Conservation (phyloP, 371 early-diverging fungal species). For the Rhizopus microsporus region DNA sequence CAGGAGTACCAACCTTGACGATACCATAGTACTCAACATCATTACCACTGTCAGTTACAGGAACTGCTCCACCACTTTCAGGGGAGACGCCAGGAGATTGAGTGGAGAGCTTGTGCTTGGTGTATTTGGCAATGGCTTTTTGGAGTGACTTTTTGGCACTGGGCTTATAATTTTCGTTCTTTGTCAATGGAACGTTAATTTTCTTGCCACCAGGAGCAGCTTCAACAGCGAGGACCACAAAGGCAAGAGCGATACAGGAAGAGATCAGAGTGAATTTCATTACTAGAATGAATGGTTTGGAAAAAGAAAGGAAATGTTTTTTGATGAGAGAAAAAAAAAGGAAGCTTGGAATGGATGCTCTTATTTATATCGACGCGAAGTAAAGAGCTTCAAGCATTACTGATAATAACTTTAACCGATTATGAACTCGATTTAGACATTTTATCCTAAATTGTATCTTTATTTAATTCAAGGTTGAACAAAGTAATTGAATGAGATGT, state of each 20-base stretch:
- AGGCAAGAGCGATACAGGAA: slow-evolving; percentile 13
- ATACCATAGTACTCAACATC: slow-evolving; percentile 58
- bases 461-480: too few species aligned
- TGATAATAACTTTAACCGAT: neutral
- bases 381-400: too few species aligned
- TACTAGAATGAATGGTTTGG: neutral
- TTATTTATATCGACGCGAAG: neutral
- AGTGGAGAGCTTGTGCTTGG: slow-evolving; percentile 7
- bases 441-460: too few species aligned
- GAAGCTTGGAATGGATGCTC: neutral
- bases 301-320: neutral
- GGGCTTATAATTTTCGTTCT: slow-evolving; percentile 19
- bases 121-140: slow-evolving; percentile 22
- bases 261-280: slow-evolving; percentile 19
- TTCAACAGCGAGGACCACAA: slow-evolving; percentile 16
- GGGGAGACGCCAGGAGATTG: neutral
- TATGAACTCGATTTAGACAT: too few species aligned
- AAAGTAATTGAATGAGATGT: too few species aligned
- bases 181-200: slow-evolving; percentile 15
- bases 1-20: slow-evolving; percentile 67
- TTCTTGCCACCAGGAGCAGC: slow-evolving; percentile 13
- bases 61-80: slow-evolving; percentile 13
- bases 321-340: neutral
- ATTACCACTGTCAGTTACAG: slow-evolving; percentile 20
- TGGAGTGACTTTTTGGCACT: slow-evolving; percentile 20